These are phyloP conservation scores for Fistulinella cinereoalba DNA, from an alignment of 1,284 basidiomycete genomes.

Conservation along the genomic window DNA sequence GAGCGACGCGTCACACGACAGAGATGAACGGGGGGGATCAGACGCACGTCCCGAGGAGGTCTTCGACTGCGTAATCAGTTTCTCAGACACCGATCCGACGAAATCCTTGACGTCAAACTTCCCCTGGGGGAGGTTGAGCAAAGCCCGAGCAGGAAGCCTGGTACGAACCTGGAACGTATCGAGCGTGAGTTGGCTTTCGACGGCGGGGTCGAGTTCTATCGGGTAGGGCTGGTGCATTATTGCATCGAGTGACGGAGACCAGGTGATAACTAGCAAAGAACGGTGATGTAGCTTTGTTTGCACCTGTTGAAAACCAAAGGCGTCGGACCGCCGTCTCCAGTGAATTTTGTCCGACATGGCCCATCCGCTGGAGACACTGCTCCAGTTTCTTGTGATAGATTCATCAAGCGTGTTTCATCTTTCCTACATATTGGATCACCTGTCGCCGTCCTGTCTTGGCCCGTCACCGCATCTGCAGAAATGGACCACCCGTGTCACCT, in stretches of 20 bases:
- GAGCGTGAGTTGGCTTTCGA: slow-evolving; percentile 63
- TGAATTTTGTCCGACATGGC: slow-evolving; percentile 16
- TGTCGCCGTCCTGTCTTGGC: slow-evolving; percentile 49
- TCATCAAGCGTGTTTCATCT: slow-evolving; percentile 54
- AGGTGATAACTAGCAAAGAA: neutral
- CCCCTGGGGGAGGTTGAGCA: slow-evolving; percentile 47
- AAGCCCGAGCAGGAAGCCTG: neutral
- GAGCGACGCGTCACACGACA: slow-evolving; percentile 7
- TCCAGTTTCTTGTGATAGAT: slow-evolving; percentile 70
- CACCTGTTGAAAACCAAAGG: slow-evolving; percentile 31
- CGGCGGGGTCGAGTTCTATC: slow-evolving; percentile 46
- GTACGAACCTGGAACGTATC: slow-evolving; percentile 60
- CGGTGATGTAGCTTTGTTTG: slow-evolving; percentile 29
- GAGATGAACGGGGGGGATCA: neutral
- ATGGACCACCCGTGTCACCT: slow-evolving; percentile 67
- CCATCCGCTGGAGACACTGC: slow-evolving; percentile 59
- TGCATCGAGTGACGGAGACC: slow-evolving; percentile 3
- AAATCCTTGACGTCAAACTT: slow-evolving; percentile 94
- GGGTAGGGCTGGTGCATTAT: slow-evolving; percentile 25
- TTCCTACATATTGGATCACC: slow-evolving; percentile 51
- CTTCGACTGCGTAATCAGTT: slow-evolving; percentile 81
- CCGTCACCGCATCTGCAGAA: slow-evolving; percentile 66
- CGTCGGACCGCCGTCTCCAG: neutral
- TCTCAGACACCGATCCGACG: slow-evolving; percentile 81
- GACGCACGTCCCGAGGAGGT: slow-evolving; percentile 77